phyloP scores from a whole-genome alignment of 1,284 basidiomycete genomes.

The Ganoderma lucidum region DNA sequence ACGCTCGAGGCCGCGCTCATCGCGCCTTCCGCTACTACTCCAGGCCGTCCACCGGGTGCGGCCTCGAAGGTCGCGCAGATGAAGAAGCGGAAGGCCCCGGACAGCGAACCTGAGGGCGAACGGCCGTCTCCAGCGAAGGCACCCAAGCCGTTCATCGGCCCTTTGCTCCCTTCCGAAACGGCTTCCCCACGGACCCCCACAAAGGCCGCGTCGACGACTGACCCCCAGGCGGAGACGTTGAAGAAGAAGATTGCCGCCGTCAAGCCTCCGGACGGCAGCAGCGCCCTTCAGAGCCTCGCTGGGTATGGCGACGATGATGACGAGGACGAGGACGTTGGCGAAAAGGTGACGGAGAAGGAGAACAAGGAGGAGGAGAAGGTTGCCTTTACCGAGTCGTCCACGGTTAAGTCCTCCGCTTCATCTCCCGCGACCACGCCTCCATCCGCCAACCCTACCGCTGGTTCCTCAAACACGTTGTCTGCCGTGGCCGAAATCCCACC shows the following conservation, averaged over 20 bases:
- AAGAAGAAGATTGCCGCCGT: slow-evolving; percentile 70
- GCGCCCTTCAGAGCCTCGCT: slow-evolving; percentile 57
- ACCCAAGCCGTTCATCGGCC: slow-evolving; percentile 65
- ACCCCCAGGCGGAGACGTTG: slow-evolving; percentile 68
- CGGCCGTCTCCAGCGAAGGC: slow-evolving; percentile 54
- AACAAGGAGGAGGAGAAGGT: slow-evolving; percentile 1
- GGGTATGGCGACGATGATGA: slow-evolving; percentile 64
- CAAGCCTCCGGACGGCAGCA: slow-evolving; percentile 41
- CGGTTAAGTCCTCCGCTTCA: slow-evolving; percentile 33
- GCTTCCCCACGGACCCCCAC: slow-evolving; percentile 31
- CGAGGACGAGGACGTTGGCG: slow-evolving; percentile 53
- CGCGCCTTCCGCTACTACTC: slow-evolving; percentile 14
- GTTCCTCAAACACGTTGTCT: not conserved
- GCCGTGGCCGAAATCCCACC: slow-evolving; percentile 46
- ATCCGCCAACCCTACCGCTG: not conserved
- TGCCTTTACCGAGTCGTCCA: slow-evolving; percentile 37
- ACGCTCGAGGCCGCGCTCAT: slow-evolving; percentile 67
- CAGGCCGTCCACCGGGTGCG: slow-evolving; percentile 39
- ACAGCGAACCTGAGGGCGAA: slow-evolving; percentile 53
- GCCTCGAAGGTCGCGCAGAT: slow-evolving; percentile 58
- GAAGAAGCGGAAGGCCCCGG: slow-evolving; percentile 65
- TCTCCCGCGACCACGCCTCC: slow-evolving; percentile 22
- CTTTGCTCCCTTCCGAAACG: slow-evolving; percentile 57
- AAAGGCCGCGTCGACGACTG: slow-evolving; percentile 40
- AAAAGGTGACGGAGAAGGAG: slow-evolving; percentile 36